phyloP scores from a whole-genome alignment of 345 rosid genomes.

The Limnanthes douglasii region DNA sequence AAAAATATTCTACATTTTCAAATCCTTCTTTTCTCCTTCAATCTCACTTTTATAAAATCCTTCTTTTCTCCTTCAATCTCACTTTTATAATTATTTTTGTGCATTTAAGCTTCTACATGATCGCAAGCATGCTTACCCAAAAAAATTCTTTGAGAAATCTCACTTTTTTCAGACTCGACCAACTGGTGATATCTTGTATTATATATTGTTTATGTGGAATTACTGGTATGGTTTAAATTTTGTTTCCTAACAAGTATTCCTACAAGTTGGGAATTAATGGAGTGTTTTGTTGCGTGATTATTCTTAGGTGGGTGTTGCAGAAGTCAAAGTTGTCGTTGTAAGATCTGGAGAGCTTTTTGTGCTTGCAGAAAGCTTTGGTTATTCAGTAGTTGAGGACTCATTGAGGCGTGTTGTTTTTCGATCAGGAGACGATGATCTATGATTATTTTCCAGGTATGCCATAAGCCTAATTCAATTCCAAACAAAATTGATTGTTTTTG shows the following conservation, averaged over 20 bases:
- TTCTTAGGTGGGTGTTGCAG: constrained; percentile 82
- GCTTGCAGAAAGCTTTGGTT: constrained; percentile 99
- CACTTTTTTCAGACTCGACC: too few species aligned
- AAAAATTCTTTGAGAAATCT: too few species aligned
- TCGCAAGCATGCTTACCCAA: too few species aligned
- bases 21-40: too few species aligned
- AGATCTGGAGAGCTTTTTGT: constrained; percentile 90
- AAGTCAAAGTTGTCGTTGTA: constrained; percentile 86
- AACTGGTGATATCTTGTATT: too few species aligned
- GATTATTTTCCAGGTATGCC: constrained; percentile 85
- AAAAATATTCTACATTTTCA: too few species aligned
- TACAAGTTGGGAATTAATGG: background rate
- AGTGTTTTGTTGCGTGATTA: background rate
- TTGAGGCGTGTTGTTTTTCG: constrained; percentile 64
- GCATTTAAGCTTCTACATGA: too few species aligned
- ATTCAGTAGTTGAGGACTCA: constrained; percentile 79
- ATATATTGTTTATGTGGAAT: too few species aligned
- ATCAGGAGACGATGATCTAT: constrained; percentile 63
- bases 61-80: too few species aligned
- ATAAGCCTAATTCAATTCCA: constrained; percentile 16
- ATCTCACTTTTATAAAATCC: too few species aligned
- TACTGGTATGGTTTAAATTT: background rate
- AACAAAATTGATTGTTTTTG: background rate
- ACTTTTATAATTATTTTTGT: too few species aligned
- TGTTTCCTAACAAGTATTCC: background rate